phyloP scores from a whole-genome alignment of 495 filamentous ascomycete species.

The Aspergillus bridgeri region DNA sequence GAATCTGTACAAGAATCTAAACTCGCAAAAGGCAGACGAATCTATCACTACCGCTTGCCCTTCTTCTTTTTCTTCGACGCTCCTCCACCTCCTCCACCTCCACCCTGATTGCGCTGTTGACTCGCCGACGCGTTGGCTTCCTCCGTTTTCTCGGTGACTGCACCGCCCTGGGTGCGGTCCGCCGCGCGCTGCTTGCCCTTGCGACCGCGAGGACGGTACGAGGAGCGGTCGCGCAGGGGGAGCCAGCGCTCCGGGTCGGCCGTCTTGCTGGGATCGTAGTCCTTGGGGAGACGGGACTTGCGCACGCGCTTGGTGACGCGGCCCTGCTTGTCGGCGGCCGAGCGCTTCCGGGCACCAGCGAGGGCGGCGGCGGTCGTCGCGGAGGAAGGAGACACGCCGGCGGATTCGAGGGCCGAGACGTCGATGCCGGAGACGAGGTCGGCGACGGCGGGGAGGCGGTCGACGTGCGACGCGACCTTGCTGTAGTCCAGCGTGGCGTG shows the following conservation, averaged over 20 bases:
- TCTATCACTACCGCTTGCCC: slow-evolving; percentile 20
- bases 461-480: slow-evolving; percentile 57
- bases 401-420: slow-evolving; percentile 63
- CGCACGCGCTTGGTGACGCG: slow-evolving; percentile 61
- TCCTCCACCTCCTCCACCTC: slow-evolving; percentile 38
- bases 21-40: neutral
- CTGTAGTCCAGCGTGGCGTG: slow-evolving; percentile 64
- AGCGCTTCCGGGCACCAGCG: slow-evolving; percentile 54
- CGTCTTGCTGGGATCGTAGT: slow-evolving; percentile 69
- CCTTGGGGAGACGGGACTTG: slow-evolving; percentile 70
- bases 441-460: slow-evolving; percentile 60
- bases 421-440: slow-evolving; percentile 66
- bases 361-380: slow-evolving; percentile 33
- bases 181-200: slow-evolving; percentile 81
- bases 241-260: slow-evolving; percentile 91
- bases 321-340: slow-evolving; percentile 46
- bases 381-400: slow-evolving; percentile 67
- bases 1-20: neutral
- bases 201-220: slow-evolving; percentile 83
- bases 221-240: slow-evolving; percentile 81
- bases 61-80: slow-evolving; percentile 64
- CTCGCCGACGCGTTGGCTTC: slow-evolving; percentile 54
- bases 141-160: slow-evolving; percentile 64
- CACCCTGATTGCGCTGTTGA: slow-evolving; percentile 34
- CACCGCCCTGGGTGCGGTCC: slow-evolving; percentile 81